Conservation (phyloP, 1,139 yeast species). For the Pichia sp. region DNA sequence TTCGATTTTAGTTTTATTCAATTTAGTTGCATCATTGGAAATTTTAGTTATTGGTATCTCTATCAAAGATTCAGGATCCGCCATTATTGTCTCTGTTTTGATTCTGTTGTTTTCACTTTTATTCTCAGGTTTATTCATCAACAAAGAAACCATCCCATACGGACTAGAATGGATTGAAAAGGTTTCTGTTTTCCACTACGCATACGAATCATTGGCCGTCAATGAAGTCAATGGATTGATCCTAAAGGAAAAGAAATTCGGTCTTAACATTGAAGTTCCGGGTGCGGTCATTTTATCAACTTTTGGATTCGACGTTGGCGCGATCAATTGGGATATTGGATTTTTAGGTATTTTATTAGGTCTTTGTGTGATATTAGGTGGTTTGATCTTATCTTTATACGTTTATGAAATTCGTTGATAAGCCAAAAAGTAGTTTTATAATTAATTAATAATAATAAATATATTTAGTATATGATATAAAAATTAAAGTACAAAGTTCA, state of each 20-base stretch:
- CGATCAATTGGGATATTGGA: constrained; percentile 69
- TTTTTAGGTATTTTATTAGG: constrained; percentile 33
- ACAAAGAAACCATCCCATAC: constrained; percentile 70
- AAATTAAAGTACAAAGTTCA: no score
- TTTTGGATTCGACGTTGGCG: constrained; percentile 87
- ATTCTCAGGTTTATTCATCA: constrained; percentile 91
- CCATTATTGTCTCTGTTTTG: constrained; percentile 84
- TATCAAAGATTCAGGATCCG: constrained; percentile 88
- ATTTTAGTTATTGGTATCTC: constrained; percentile 85
- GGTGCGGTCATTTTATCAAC: constrained; percentile 96
- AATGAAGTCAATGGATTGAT: constrained; percentile 92
- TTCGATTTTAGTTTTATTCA: constrained; percentile 72
- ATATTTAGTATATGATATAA: no score
- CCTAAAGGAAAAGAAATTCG: constrained; percentile 84
- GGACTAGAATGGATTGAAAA: constrained; percentile 80
- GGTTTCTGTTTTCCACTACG: constrained; percentile 90
- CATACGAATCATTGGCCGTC: constrained; percentile 87
- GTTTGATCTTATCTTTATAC: constrained; percentile 65
- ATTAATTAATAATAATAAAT: no score
- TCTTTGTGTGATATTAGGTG: constrained; percentile 63
- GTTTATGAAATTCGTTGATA: constrained; percentile 76
- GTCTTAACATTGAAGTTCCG: constrained; percentile 94
- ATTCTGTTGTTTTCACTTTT: constrained; percentile 78
- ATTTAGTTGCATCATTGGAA: constrained; percentile 81
- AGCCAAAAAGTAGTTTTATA: no score